A percentile compares a stretch with the other conserved stretches of the same genome.
phyloP scores from a whole-genome alignment of 1,284 basidiomycete genomes.

The Melampsora americana region DNA sequence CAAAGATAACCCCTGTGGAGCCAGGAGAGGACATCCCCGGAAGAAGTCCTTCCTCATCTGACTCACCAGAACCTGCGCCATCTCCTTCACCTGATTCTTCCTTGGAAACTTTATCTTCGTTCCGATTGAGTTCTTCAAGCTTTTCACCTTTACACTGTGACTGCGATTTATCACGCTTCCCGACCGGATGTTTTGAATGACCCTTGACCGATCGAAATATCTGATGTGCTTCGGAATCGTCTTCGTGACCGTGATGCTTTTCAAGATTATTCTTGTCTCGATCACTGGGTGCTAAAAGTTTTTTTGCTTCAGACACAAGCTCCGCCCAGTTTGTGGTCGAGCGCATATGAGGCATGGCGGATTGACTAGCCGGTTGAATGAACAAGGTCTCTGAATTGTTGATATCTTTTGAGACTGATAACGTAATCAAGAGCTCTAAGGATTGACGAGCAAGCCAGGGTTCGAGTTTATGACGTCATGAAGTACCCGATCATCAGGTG shows the following conservation, averaged over 20 bases:
- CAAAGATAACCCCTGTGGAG: slow-evolving; percentile 32
- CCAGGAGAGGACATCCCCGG: slow-evolving; percentile 32
- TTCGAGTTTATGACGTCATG: too few species aligned
- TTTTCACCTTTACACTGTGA: too few species aligned
- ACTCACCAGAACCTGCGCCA: not conserved
- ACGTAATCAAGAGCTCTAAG: too few species aligned
- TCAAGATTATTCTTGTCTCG: slow-evolving; percentile 18
- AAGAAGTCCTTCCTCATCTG: slow-evolving; percentile 14
- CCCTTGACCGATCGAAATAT: slow-evolving; percentile 18
- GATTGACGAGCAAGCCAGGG: too few species aligned
- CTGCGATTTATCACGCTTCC: not conserved
- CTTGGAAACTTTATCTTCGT: not conserved
- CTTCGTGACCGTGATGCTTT: slow-evolving; percentile 25
- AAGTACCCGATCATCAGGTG: too few species aligned
- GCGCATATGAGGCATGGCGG: too few species aligned
- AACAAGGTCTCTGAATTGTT: too few species aligned
- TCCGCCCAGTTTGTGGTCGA: slow-evolving; percentile 26
- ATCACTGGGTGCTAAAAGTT: slow-evolving; percentile 23
- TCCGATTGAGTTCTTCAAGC: not conserved
- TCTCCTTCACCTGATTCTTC: not conserved
- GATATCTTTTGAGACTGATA: too few species aligned
- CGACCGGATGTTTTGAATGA: not conserved
- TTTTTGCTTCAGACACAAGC: slow-evolving; percentile 14
- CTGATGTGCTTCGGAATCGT: slow-evolving; percentile 34
- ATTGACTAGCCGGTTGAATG: too few species aligned